phyloP scores from a whole-genome alignment of 2,329 filamentous ascomycete genomes.

The Fusarium lyarnte region DNA sequence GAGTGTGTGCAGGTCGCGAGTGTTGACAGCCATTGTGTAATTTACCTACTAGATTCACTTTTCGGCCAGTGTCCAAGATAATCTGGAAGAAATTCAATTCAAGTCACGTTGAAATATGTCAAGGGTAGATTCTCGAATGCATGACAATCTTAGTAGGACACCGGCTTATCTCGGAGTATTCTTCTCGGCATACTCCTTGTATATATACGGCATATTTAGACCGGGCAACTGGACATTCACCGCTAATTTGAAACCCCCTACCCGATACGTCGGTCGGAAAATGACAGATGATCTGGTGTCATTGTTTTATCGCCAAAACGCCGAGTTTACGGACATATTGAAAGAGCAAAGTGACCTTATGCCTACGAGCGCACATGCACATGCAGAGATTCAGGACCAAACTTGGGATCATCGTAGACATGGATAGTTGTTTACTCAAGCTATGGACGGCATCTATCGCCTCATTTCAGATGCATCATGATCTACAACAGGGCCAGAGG shows the following conservation, averaged over 20 bases:
- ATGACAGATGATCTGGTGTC: accelerated
- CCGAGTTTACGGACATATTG: too few species aligned
- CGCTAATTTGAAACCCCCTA: accelerated
- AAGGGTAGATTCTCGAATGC: accelerated
- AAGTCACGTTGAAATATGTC: accelerated
- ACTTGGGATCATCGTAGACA: accelerated
- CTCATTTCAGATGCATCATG: accelerated
- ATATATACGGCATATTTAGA: background rate
- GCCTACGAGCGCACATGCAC: background rate
- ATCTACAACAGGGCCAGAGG: too few species aligned
- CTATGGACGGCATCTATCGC: accelerated
- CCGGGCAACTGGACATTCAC: accelerated
- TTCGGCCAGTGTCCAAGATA: accelerated
- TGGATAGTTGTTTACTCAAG: accelerated
- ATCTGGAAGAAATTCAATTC: accelerated
- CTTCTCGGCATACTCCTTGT: background rate
- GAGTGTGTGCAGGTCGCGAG: accelerated
- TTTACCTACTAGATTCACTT: accelerated
- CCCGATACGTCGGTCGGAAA: background rate
- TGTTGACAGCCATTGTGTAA: accelerated
- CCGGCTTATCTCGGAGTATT: background rate
- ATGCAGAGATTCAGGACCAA: accelerated
- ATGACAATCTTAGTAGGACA: accelerated
- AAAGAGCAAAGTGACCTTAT: too few species aligned
- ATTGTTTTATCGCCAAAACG: background rate